Evolutionary conservation across 371 early-diverging fungal genomes (phyloP).

Genomic region (Lichtheimia ramosa): DNA sequence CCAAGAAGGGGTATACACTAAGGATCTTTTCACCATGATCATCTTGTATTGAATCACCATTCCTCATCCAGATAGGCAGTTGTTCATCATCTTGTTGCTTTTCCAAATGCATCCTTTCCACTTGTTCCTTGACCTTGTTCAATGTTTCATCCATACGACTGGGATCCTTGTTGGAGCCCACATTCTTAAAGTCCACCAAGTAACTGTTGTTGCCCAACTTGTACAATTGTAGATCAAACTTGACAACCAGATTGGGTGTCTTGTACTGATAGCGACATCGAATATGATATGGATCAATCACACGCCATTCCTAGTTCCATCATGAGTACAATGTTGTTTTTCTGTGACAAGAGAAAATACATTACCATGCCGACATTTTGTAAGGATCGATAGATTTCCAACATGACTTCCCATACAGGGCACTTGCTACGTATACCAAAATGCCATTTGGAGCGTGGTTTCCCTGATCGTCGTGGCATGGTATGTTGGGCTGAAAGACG

Average conservation of each 20-base stretch:
- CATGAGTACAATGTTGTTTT: neutral
- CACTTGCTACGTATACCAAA: constrained; percentile 94
- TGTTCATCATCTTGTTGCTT: neutral
- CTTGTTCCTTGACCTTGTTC: neutral
- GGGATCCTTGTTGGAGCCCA: constrained; percentile 11
- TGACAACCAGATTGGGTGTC: constrained; percentile 56
- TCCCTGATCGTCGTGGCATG: constrained; percentile 27
- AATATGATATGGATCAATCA: constrained; percentile 83
- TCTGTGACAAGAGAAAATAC: neutral
- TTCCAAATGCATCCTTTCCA: neutral
- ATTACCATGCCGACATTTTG: constrained; percentile 82
- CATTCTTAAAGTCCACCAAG: constrained; percentile 92
- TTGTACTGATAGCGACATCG: constrained; percentile 70
- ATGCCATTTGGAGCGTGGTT: constrained; percentile 81
- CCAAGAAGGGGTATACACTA: constrained; percentile 90
- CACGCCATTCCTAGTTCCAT: constrained; percentile 80
- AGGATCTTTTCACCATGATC: neutral
- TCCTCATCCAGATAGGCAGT: neutral
- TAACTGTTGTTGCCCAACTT: constrained; percentile 87
- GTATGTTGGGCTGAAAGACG: constrained; percentile 24
- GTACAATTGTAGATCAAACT: constrained; percentile 94
- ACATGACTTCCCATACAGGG: constrained; percentile 95
- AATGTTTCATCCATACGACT: neutral
- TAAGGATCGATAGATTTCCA: constrained; percentile 92
- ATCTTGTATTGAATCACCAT: neutral